A percentile compares a stretch with the other conserved stretches of the same genome.
Evolutionary conservation across 2,329 filamentous ascomycete genomes (phyloP).

Genomic region (Dactylonectria estremocensis): DNA sequence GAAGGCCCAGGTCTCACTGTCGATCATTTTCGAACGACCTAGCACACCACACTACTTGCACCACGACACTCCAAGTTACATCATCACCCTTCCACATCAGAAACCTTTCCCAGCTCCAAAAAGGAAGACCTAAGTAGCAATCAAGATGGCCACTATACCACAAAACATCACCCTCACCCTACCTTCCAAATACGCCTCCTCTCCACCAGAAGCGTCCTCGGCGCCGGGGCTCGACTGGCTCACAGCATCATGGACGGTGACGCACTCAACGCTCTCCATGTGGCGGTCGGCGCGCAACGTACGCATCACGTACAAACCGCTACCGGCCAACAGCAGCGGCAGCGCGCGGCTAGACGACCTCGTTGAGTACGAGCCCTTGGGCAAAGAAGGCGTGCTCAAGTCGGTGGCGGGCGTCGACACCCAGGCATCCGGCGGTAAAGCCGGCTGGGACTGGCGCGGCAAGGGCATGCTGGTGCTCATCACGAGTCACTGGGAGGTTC

Average conservation of each 20-base stretch:
- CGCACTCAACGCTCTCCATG: slow-evolving; percentile 83
- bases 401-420: slow-evolving; percentile 77
- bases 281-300: slow-evolving; percentile 87
- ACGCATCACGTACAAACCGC: slow-evolving; percentile 79
- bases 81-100: neutral
- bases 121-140: slow-evolving; percentile 22
- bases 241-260: slow-evolving; percentile 79
- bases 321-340: slow-evolving; percentile 59
- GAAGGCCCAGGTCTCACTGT: slow-evolving; percentile 20
- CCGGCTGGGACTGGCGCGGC: slow-evolving; percentile 83
- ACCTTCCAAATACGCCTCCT: slow-evolving; percentile 66
- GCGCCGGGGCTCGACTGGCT: slow-evolving; percentile 73
- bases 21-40: slow-evolving; percentile 8
- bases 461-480: slow-evolving; percentile 82
- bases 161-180: slow-evolving; percentile 47
- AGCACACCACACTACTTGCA: neutral
- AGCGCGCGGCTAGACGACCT: slow-evolving; percentile 75
- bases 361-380: slow-evolving; percentile 77
- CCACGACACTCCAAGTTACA: slow-evolving; percentile 1
- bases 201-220: slow-evolving; percentile 49
- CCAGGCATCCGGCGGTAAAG: slow-evolving; percentile 39
- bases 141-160: slow-evolving; percentile 36
- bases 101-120: slow-evolving; percentile 3
- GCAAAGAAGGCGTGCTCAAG: slow-evolving; percentile 66
- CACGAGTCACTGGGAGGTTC: slow-evolving; percentile 83